Evolutionary conservation across 2,329 filamentous ascomycete species (phyloP), one percentile per base, ranked within the genome.

Genomic region (Monilinia polystroma): DNA sequence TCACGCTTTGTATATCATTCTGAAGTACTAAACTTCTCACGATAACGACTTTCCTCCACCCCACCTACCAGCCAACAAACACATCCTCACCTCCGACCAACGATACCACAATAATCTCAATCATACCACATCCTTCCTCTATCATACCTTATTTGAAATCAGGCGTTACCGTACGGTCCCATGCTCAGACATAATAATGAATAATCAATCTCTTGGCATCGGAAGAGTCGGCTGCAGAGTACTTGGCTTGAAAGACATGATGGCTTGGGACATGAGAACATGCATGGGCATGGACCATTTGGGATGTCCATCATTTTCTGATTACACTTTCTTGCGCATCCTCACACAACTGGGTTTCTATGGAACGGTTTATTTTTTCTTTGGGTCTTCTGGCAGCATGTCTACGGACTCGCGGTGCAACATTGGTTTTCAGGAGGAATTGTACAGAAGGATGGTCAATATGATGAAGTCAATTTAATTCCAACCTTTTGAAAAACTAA

Each of bases 1-100:
- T 14, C 68, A 69, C 62, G 68, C 68, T 16, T 38, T 69, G 18
- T 69, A 69, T 38, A 93, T 96, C 76, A 95, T 96, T 74, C 84
- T 94, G 75, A 95, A 94, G 81, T 94, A 93, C 78, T 95, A 92
- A 79, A 26, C 52, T 38, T 51, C 26, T 32, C 47, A 32, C 38
- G 20, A 45, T 23, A 14, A 65, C 43, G 64, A 59, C 16, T 55
- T 16, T 51, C 26, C 32, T n/a, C 64, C 35, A 63, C 23, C 23
- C 38, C 35, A 45, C 32, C 32, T 35, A 64, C 32, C 23, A n/a
- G 35, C 20, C 16, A 49, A 26, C 41, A 41, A n/a, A 49, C 23
- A 35, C 23, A 49, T 43, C 20, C 20, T 45, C 35, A 16, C 20
- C 64, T 66, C 10, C n/a, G 23, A 66, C n/a, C 18, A n/a, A 43